Conservation (phyloP, 2,329 filamentous ascomycete genomes). For the Sporothrix globosa region DNA sequence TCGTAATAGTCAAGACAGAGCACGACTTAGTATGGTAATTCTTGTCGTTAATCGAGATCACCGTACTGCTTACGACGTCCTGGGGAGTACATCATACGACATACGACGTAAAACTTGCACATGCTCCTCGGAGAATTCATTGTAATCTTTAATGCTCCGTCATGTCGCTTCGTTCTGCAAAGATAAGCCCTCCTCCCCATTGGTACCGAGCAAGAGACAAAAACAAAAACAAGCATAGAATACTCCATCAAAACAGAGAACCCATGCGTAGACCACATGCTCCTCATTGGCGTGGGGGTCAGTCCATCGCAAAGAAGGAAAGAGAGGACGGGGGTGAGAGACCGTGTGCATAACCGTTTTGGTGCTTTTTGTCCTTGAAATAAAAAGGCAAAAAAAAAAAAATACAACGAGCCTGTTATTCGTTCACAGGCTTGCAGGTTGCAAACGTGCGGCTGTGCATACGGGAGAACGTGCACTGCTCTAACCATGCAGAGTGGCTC, state of each 20-base stretch:
- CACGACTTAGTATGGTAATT: no score
- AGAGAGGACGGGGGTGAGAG: not conserved
- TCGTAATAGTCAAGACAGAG: no score
- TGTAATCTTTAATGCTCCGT: not conserved
- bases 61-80: not conserved
- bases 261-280: not conserved
- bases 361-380: not conserved
- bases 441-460: not conserved
- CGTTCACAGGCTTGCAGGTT: not conserved
- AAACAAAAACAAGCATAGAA: not conserved
- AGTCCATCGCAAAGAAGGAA: not conserved
- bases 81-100: no score
- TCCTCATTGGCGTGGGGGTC: conserved; percentile 19
- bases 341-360: not conserved
- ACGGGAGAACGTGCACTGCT: conserved; percentile 18
- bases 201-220: not conserved
- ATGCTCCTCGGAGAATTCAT: conserved; percentile 5
- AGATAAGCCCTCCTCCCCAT: not conserved
- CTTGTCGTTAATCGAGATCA: not conserved
- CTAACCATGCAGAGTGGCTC: not conserved
- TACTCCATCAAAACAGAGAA: no score
- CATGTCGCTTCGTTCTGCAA: not conserved
- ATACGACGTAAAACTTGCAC: no score
- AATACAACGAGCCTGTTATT: not conserved
- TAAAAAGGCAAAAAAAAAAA: not conserved